Evolutionary conservation across 225 moss, liverwort and hornwort genomes (phyloP), one percentile per base, ranked within the genome.

Genomic region (Antitrichia curtipendula): DNA sequence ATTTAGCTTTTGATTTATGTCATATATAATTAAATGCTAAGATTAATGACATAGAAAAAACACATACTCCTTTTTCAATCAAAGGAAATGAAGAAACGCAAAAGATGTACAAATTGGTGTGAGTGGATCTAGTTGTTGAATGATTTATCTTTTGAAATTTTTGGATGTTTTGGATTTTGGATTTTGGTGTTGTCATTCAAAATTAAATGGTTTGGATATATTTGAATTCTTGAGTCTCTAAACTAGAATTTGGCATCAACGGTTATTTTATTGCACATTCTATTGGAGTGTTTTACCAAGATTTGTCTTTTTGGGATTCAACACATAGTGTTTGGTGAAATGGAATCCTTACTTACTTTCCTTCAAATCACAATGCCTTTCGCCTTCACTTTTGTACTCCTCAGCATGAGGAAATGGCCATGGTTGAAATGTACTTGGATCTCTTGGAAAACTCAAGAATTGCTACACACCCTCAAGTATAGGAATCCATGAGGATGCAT

Each of bases 391-490:
- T 86, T 80, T 59, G 21, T 70, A 65, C 81, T 87, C 90, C 0
- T 91, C 80, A 5, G 83, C 94, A 80, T 90, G 88, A 82, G 89
- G 87, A 49, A 83, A 78, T 21, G 94, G 91, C 85, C 75, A 81
- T 12, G 90, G 80, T 13, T 85, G 56, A 68, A 63, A 91, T 1
- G 88, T 90, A 41, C 49, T 86, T 25, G 83, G 68, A 77, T 94
- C 91, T 69, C 90, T 88, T 22, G 92, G 92, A 64, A 89, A 93
- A 80, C 86, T 88, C 61, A 82, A 56, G 47, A 87, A 89, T 47
- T 70, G 52, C 91, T 93, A 20, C 75, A 91, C 62, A 78, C 31
- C 34, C 4, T 59, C 81, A 78, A 72, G 16, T 40, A 4, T 8
- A 49, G 1, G 23, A 80, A 45, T 61, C 12, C 4, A 77, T 53